Evolutionary conservation across 2,329 filamentous ascomycete species (phyloP).

Genomic region (Aspergillus felis): DNA sequence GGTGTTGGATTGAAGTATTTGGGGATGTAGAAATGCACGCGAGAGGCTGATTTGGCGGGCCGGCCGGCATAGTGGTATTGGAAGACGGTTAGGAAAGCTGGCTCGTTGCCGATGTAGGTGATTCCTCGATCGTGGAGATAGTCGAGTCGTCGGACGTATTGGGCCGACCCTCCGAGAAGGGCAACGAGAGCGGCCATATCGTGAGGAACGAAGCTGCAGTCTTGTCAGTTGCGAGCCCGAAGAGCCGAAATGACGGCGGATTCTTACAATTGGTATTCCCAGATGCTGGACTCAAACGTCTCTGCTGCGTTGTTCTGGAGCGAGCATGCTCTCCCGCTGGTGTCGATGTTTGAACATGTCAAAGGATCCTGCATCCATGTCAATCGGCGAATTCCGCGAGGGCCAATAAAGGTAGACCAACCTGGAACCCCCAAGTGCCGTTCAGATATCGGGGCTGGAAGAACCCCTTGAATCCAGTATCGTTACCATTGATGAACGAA

Average conservation of each 20-base stretch:
- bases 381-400: neutral
- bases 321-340: conserved; percentile 27
- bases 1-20: conserved; percentile 55
- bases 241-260: conserved; percentile 44
- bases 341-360: conserved; percentile 55
- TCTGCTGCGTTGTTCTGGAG: conserved; percentile 30
- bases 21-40: conserved; percentile 63
- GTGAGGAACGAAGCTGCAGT: conserved; percentile 52
- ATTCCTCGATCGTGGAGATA: conserved; percentile 62
- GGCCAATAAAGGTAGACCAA: neutral
- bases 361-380: conserved; percentile 49
- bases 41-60: conserved; percentile 48
- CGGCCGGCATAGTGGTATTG: conserved; percentile 67
- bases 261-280: conserved; percentile 48
- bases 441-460: conserved; percentile 68
- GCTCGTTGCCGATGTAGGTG: conserved; percentile 64
- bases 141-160: conserved; percentile 57
- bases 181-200: conserved; percentile 53
- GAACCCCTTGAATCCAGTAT: conserved; percentile 68
- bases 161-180: conserved; percentile 55
- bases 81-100: conserved; percentile 61
- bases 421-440: conserved; percentile 65
- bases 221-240: conserved; percentile 41
- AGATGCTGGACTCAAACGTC: conserved; percentile 34
- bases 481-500: conserved; percentile 52